Conservation (phyloP, 306 rosid genomes). For the Cucurbita moschata region DNA sequence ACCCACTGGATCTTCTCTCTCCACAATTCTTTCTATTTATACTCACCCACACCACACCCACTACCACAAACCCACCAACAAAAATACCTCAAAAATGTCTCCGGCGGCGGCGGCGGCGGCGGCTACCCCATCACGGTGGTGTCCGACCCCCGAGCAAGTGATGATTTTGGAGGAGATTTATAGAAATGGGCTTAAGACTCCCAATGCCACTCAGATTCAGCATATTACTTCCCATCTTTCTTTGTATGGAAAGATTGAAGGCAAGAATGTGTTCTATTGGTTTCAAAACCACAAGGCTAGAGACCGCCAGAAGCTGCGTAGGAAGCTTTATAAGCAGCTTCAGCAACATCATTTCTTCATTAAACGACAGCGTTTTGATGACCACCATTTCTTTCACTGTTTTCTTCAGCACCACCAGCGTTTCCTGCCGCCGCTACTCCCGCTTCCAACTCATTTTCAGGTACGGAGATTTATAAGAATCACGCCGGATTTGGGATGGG, state of each 20-base stretch:
- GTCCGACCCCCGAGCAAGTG: slow-evolving; percentile 83
- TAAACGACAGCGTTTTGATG: background rate
- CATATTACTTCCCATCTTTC: slow-evolving; percentile 79
- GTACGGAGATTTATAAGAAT: no score
- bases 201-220: slow-evolving; percentile 74
- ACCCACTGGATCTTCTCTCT: background rate
- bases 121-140: slow-evolving; percentile 49
- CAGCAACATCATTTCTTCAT: slow-evolving; percentile 18
- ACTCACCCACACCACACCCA: slow-evolving; percentile 14
- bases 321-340: slow-evolving; percentile 64
- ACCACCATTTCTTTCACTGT: background rate
- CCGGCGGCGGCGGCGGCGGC: no score
- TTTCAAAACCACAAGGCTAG: slow-evolving; percentile 96
- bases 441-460: background rate
- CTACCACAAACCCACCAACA: no score
- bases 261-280: slow-evolving; percentile 94
- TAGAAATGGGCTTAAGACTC: slow-evolving; percentile 65
- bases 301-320: slow-evolving; percentile 70
- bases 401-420: background rate
- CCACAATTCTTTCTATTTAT: slow-evolving; percentile 10
- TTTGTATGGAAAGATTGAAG: slow-evolving; percentile 74
- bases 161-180: slow-evolving; percentile 87
- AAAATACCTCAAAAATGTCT: no score
- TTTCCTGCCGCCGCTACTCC: background rate
- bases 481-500: no score